These are phyloP conservation scores for Mastigamoeba balamuthi DNA, from an alignment of 78 protist genomes.

Conservation along the genomic window DNA sequence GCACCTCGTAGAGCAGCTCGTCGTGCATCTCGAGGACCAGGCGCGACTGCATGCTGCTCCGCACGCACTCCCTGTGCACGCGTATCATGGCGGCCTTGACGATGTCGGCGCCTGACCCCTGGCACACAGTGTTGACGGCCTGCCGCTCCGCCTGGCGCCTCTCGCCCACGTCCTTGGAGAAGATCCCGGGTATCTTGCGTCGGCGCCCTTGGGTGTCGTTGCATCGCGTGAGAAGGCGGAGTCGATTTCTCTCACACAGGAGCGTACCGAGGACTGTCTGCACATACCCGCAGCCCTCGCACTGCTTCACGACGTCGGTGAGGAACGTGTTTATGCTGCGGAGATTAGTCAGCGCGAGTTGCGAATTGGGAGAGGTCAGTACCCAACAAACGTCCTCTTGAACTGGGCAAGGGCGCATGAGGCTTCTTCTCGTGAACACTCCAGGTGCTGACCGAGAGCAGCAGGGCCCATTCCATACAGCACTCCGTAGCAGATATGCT, in stretches of 20 bases:
- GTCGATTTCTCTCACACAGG: not conserved
- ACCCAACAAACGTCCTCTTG: not conserved
- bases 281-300: not conserved
- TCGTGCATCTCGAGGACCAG: not conserved
- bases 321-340: not conserved
- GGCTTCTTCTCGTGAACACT: not conserved
- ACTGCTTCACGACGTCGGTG: not conserved
- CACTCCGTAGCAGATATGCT: not conserved
- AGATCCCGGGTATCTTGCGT: not conserved
- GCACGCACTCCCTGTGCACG: too few species aligned
- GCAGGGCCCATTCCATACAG: not conserved
- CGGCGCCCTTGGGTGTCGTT: not conserved
- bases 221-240: not conserved
- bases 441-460: not conserved
- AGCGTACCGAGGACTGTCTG: not conserved
- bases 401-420: not conserved
- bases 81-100: not conserved
- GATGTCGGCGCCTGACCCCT: not conserved
- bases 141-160: not conserved
- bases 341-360: too few species aligned
- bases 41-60: not conserved
- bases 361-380: not conserved
- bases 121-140: not conserved
- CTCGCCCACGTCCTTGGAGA: not conserved
- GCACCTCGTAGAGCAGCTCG: not conserved